phyloP scores from a whole-genome alignment of 176 grass and related monocot genomes.

The Melocanna baccifera region DNA sequence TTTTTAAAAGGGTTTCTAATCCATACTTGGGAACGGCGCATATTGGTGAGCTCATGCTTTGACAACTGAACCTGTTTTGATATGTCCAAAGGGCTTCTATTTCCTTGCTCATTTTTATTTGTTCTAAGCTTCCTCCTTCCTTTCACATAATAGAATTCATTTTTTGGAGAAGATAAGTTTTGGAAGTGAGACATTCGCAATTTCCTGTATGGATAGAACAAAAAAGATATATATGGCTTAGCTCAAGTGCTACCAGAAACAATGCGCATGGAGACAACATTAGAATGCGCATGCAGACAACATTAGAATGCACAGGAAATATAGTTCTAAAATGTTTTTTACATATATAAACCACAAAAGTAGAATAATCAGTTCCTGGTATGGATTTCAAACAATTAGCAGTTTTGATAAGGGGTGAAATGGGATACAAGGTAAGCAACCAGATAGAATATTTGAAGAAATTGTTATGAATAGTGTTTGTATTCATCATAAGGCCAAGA shows the following conservation, averaged over 20 bases:
- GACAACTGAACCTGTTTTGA: slow-evolving; percentile 70
- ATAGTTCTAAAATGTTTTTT: background rate
- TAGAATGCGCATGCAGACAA: background rate
- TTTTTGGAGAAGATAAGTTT: slow-evolving; percentile 53
- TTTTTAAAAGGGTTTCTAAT: slow-evolving; percentile 17
- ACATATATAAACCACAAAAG: background rate
- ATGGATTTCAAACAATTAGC: slow-evolving; percentile 8
- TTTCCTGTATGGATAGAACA: slow-evolving; percentile 65
- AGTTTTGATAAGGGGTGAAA: background rate
- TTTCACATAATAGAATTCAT: slow-evolving; percentile 60
- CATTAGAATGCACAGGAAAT: background rate
- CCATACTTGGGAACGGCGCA: slow-evolving; percentile 79
- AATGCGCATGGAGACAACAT: slow-evolving; percentile 6
- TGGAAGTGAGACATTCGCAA: slow-evolving; percentile 74
- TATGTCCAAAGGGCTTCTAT: slow-evolving; percentile 47
- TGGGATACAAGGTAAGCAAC: background rate
- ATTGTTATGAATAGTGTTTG: no score
- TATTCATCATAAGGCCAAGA: no score
- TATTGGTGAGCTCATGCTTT: slow-evolving; percentile 83
- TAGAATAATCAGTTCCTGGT: background rate
- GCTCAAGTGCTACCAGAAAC: slow-evolving; percentile 21
- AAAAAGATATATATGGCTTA: slow-evolving; percentile 23
- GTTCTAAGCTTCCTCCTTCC: slow-evolving; percentile 65
- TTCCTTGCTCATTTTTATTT: slow-evolving; percentile 54
- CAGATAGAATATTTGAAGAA: background rate